phyloP scores from a whole-genome alignment of 1,139 yeast genomes.

The Saccharomyces hybrid region DNA sequence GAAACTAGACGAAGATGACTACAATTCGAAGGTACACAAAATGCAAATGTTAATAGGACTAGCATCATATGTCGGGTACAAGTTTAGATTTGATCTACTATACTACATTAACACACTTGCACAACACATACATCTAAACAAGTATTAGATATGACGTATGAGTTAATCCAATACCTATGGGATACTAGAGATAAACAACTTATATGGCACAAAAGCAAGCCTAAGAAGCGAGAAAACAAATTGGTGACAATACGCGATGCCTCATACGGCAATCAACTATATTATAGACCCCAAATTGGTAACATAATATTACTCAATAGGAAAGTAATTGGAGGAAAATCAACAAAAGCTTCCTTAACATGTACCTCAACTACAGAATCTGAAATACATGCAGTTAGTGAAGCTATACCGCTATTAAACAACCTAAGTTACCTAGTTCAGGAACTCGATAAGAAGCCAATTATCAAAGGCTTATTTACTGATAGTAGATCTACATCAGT shows the following conservation, averaged over 20 bases:
- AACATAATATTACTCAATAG: neutral
- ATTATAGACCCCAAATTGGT: constrained; percentile 2
- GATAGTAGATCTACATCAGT: constrained; percentile 7
- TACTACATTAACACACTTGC: constrained; percentile 9
- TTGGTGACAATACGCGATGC: constrained; percentile 1
- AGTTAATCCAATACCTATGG: constrained; percentile 3
- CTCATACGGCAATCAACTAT: neutral
- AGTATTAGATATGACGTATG: neutral
- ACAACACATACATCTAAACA: constrained; percentile 3
- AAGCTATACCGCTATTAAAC: constrained; percentile 1
- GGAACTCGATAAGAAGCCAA: neutral
- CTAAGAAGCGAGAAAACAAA: neutral
- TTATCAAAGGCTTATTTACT: neutral
- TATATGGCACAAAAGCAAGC: constrained; percentile 1
- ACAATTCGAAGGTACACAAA: constrained; percentile 5
- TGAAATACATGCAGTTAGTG: neutral
- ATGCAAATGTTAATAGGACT: constrained; percentile 7
- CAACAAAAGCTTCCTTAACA: neutral
- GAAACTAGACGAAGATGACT: constrained; percentile 1
- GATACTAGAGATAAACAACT: constrained; percentile 2
- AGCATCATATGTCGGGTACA: constrained; percentile 10
- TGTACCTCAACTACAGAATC: neutral
- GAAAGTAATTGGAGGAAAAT: neutral
- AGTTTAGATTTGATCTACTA: constrained; percentile 7
- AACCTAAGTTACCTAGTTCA: constrained; percentile 1